Evolutionary conservation across 2,329 filamentous ascomycete genomes (phyloP), one percentile per base, ranked within the genome.

Genomic region (Byssothecium circinans): DNA sequence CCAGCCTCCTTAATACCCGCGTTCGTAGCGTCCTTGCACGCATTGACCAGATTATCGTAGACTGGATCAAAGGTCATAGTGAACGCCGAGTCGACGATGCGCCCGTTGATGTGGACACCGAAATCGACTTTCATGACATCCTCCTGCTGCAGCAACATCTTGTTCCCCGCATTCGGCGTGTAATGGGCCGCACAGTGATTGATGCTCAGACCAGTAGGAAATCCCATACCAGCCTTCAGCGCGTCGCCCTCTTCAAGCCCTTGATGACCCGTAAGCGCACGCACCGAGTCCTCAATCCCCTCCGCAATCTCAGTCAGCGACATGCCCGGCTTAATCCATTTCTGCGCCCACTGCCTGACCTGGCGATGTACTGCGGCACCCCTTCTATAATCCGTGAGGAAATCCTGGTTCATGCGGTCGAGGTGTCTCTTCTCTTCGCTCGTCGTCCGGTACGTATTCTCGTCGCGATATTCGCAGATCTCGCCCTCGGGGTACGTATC

Each of bases 281-380:
- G 83, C 29, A 94, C 88, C 42, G 87, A 82, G 67, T 92, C 83
- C 71, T 95, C 90, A 60, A 95, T 95, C n/a, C 85, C 86, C 67
- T 92, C 86, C 8, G 89, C 88, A 57, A 95, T 92, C 69, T 91
- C 85, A 2, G 86, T 90, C 65, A 95, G 74, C 6, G 81, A 82
- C 78, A 89, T 85, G 39, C 90, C 90, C 0, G 90, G 90, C 76
- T 87, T 87, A 65, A 94, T 88, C 64, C 80, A 85, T 68, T 86
- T 85, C 72, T 89, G 85, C 3, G 88, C 89, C 81, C 88, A 91
- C 70, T 90, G 85, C 41, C 90, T 85, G 47, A 94, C 89, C 68
- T 95, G 88, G 47, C 90, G 84, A 70, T 95, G 90, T n/a, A 89
- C 83, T 73, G 95, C 89, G n/a, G 89, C 88, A 38, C 84, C 89